Evolutionary conservation across 495 filamentous ascomycete genomes (phyloP).

Genomic region (Aspergillus affinis): DNA sequence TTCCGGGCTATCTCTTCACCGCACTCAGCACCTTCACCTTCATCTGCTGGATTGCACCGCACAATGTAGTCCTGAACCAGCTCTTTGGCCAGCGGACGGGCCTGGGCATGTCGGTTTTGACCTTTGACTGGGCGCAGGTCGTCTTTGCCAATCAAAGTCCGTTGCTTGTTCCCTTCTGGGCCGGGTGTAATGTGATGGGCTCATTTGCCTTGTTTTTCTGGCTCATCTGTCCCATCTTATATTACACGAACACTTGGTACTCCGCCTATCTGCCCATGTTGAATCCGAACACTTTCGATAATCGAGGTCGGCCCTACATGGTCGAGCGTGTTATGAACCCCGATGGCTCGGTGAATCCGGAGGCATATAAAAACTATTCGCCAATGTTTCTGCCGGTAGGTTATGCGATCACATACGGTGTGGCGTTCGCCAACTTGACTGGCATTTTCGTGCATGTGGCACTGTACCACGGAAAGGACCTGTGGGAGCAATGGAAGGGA

Average conservation of each 20-base stretch:
- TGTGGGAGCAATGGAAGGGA: conserved; percentile 60
- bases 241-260: conserved; percentile 70
- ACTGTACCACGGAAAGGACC: conserved; percentile 62
- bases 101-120: conserved; percentile 78
- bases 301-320: conserved; percentile 43
- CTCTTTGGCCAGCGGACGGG: conserved; percentile 66
- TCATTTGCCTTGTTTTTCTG: conserved; percentile 87
- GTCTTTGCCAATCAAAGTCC: conserved; percentile 84
- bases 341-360: conserved; percentile 39
- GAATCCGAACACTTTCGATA: conserved; percentile 49
- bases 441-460: conserved; percentile 65
- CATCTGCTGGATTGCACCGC: conserved; percentile 85
- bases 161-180: conserved; percentile 87
- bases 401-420: conserved; percentile 58
- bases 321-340: conserved; percentile 42
- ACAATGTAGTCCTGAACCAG: conserved; percentile 67
- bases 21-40: conserved; percentile 89
- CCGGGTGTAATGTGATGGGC: conserved; percentile 82
- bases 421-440: conserved; percentile 69
- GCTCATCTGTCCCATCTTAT: conserved; percentile 75
- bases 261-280: conserved; percentile 49
- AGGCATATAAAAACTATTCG: conserved; percentile 45
- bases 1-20: conserved; percentile 81
- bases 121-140: conserved; percentile 93
- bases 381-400: conserved; percentile 49